Percentiles rank a stretch among this genome's conserved stretches.
Evolutionary conservation across 1,139 yeast genomes (phyloP).

Genomic region (Zygoascus sp.): DNA sequence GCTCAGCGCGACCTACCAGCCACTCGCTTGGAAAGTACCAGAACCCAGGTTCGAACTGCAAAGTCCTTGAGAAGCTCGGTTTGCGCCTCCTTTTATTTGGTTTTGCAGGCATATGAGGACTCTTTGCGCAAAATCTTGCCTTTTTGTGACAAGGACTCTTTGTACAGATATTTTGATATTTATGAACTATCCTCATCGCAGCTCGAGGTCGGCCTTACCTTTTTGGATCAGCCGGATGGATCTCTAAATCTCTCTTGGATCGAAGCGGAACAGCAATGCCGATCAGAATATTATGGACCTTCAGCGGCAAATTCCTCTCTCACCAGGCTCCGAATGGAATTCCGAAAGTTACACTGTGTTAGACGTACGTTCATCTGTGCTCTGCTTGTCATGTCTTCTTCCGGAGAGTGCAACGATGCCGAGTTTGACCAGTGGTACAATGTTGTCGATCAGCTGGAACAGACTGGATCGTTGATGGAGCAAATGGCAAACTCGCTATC

Average conservation of each 20-base stretch:
- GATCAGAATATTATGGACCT: slow-evolving; percentile 25
- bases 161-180: slow-evolving; percentile 41
- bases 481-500: slow-evolving; percentile 30
- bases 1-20: slow-evolving; percentile 17
- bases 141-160: slow-evolving; percentile 32
- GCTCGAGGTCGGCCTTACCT: slow-evolving; percentile 11
- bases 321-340: slow-evolving; percentile 28
- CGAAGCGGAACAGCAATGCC: slow-evolving; percentile 14
- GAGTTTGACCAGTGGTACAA: slow-evolving; percentile 34
- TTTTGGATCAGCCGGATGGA: not conserved
- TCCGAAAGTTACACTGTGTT: slow-evolving; percentile 37
- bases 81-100: slow-evolving; percentile 30
- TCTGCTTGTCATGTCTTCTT: slow-evolving; percentile 37
- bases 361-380: slow-evolving; percentile 42
- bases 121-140: slow-evolving; percentile 31
- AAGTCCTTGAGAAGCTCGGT: slow-evolving; percentile 33
- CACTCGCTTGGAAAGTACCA: slow-evolving; percentile 17
- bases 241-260: slow-evolving; percentile 7
- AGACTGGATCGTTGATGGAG: slow-evolving; percentile 27
- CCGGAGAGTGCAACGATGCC: slow-evolving; percentile 24
- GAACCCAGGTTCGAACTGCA: slow-evolving; percentile 22
- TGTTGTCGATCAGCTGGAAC: slow-evolving; percentile 30
- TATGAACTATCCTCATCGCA: slow-evolving; percentile 31
- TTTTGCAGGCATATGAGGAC: slow-evolving; percentile 26
- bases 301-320: slow-evolving; percentile 30